Percentiles rank a stretch among this genome's conserved stretches.
Evolutionary conservation across 805 yeast species (phyloP).

Genomic region (Cyberlindnera lachancei): DNA sequence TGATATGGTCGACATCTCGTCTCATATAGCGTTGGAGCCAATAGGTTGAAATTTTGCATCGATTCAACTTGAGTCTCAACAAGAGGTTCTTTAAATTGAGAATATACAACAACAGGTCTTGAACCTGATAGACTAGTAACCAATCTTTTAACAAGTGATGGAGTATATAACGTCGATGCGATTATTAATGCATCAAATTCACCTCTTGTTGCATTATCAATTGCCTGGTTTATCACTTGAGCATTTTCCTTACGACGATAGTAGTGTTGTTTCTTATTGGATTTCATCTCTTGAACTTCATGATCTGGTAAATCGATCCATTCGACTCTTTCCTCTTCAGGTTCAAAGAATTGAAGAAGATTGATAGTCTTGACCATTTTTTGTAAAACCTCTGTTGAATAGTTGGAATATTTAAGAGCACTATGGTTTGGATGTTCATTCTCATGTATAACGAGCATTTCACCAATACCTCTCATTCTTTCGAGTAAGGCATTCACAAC

Average conservation of each 20-base stretch:
- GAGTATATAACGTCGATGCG: constrained; percentile 65
- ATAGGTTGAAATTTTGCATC: constrained; percentile 55
- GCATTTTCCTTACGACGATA: constrained; percentile 56
- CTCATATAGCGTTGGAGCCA: constrained; percentile 80
- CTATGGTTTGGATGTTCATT: constrained; percentile 87
- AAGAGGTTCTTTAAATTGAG: constrained; percentile 72
- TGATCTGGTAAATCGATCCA: constrained; percentile 41
- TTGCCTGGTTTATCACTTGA: constrained; percentile 34
- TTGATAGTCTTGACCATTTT: constrained; percentile 62
- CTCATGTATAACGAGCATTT: constrained; percentile 74
- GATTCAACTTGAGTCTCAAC: constrained; percentile 68
- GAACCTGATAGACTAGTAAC: constrained; percentile 72
- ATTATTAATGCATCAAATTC: constrained; percentile 71
- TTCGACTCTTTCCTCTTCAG: constrained; percentile 46
- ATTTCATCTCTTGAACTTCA: constrained; percentile 47
- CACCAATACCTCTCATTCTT: constrained; percentile 71
- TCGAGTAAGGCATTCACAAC: constrained; percentile 80
- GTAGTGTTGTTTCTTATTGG: constrained; percentile 58
- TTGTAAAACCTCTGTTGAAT: constrained; percentile 42
- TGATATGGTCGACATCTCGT: constrained; percentile 82
- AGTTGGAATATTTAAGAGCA: constrained; percentile 60
- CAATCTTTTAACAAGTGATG: constrained; percentile 54
- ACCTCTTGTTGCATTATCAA: constrained; percentile 41
- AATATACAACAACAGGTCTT: constrained; percentile 76
- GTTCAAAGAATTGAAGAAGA: constrained; percentile 75